Conservation (phyloP, 2,329 filamentous ascomycete species). For the Rhexocercosporidium sp. region DNA sequence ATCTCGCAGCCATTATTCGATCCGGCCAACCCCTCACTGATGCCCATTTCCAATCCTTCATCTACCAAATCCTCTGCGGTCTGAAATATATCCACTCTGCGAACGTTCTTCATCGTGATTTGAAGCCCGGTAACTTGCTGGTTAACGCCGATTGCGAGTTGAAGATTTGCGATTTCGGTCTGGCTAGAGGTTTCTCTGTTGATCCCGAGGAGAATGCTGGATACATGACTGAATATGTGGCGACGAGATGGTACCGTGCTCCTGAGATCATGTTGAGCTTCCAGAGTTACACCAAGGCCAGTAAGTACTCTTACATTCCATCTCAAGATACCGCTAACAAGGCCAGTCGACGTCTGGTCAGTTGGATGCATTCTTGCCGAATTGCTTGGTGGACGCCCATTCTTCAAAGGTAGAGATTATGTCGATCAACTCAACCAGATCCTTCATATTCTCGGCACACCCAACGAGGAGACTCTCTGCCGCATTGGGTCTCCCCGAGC, state of each 20-base stretch:
- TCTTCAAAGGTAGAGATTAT: conserved; percentile 99
- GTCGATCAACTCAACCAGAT: conserved; percentile 99
- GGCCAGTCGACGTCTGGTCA: conserved; percentile 96
- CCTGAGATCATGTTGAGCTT: conserved; percentile 99
- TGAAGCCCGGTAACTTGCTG: conserved; percentile 95
- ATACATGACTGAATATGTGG: conserved; percentile 99
- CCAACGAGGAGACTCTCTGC: conserved; percentile 90
- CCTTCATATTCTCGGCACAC: conserved; percentile 94
- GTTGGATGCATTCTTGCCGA: conserved; percentile 98
- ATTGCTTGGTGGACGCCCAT: conserved; percentile 91
- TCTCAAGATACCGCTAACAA: conserved; percentile 18
- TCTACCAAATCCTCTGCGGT: conserved; percentile 99
- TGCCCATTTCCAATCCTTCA: conserved; percentile 99
- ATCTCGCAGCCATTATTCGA: conserved; percentile 95
- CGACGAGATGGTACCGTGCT: conserved; percentile 97
- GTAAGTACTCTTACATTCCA: conserved; percentile 62
- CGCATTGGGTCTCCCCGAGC: conserved; percentile 95
- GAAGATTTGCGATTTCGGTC: conserved; percentile 98
- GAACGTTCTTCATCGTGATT: conserved; percentile 93
- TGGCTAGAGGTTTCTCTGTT: conserved; percentile 94
- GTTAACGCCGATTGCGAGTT: conserved; percentile 99
- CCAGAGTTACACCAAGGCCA: conserved; percentile 99
- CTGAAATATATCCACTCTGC: conserved; percentile 99
- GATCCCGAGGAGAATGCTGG: conserved; percentile 98
- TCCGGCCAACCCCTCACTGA: conserved; percentile 97